These are phyloP conservation scores for Mycosphaerella arachidis DNA, from an alignment of 2,329 filamentous ascomycete species.

Conservation along the genomic window DNA sequence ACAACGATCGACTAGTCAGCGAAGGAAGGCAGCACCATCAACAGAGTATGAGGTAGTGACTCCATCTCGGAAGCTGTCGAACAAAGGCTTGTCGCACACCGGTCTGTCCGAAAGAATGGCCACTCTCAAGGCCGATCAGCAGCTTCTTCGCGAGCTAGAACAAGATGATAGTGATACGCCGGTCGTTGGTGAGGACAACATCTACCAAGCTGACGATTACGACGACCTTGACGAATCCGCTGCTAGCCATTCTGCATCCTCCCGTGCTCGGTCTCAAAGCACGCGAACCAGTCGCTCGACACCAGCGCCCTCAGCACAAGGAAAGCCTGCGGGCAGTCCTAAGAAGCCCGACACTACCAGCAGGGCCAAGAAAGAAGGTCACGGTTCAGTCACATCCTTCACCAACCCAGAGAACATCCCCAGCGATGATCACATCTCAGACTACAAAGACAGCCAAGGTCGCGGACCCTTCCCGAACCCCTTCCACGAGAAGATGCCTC, in stretches of 20 bases:
- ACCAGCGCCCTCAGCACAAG: background rate
- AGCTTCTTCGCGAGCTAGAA: background rate
- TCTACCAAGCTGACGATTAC: background rate
- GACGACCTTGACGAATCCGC: background rate
- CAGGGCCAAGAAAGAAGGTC: background rate
- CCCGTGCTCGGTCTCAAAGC: background rate
- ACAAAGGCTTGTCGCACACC: background rate
- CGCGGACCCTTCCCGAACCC: slow-evolving; percentile 18
- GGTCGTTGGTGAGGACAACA: background rate
- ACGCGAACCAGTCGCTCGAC: background rate
- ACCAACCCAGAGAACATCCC: slow-evolving; percentile 16
- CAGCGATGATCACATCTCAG: background rate
- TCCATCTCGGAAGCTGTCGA: background rate
- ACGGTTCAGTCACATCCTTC: slow-evolving; percentile 12
- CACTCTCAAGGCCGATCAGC: background rate
- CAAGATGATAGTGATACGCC: background rate
- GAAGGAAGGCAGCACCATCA: background rate
- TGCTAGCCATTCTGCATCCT: background rate
- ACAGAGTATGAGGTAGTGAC: background rate
- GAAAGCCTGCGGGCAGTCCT: background rate
- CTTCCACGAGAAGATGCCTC: slow-evolving; percentile 28
- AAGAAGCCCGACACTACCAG: background rate
- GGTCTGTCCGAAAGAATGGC: background rate
- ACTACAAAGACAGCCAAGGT: background rate
- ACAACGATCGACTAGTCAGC: background rate